Evolutionary conservation across 2,329 filamentous ascomycete species (phyloP).

Genomic region (Mollisiaceae sp.): DNA sequence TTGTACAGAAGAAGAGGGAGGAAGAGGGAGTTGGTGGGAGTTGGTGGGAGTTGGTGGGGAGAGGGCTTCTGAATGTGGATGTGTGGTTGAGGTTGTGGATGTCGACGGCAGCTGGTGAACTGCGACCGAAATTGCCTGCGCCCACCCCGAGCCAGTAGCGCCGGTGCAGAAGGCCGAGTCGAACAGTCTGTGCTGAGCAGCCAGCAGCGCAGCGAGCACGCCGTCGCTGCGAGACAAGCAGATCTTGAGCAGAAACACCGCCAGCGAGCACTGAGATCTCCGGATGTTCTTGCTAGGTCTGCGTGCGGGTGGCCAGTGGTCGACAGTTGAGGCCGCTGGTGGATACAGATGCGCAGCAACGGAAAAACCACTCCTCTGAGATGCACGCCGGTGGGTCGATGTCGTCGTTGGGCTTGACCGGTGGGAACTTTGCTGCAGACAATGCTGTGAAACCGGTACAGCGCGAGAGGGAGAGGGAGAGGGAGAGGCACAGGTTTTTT

Average conservation of each 20-base stretch:
- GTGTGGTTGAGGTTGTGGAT: not conserved
- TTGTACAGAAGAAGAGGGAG: not conserved
- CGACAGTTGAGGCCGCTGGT: not conserved
- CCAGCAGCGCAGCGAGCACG: no score
- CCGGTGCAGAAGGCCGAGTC: not conserved
- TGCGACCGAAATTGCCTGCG: not conserved
- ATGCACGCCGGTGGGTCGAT: slow-evolving; percentile 5
- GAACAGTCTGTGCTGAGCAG: not conserved
- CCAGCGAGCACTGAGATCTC: not conserved
- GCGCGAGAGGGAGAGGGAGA: no score
- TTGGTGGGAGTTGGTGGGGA: no score
- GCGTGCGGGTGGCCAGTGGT: not conserved
- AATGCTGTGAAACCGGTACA: not conserved
- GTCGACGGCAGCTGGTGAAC: not conserved
- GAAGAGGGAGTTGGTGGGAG: no score
- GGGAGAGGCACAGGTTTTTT: not conserved
- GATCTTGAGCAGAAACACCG: not conserved
- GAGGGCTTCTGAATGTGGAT: no score
- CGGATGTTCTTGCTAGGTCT: not conserved
- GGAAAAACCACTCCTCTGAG: not conserved
- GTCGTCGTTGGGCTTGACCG: not conserved
- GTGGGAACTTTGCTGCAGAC: not conserved
- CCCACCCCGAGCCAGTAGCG: not conserved
- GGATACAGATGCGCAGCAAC: not conserved
- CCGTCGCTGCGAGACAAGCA: not conserved